phyloP scores from a whole-genome alignment of 805 yeast genomes.

The Monosporozyma unispora region DNA sequence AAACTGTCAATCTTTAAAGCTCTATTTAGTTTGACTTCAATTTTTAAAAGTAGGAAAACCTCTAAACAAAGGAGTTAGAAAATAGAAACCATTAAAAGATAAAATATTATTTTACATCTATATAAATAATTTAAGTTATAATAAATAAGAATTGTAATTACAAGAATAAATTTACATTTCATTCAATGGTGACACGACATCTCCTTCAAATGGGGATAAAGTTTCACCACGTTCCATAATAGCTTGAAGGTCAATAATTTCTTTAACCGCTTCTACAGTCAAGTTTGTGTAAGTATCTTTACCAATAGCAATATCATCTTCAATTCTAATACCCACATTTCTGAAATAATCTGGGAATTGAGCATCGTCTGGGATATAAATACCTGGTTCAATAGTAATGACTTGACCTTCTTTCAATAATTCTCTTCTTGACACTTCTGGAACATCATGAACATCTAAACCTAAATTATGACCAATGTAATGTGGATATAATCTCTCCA shows the following conservation, averaged over 20 bases:
- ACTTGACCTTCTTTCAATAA: constrained; percentile 64
- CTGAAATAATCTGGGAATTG: constrained; percentile 72
- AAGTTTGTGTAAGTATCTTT: constrained; percentile 46
- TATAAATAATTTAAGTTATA: background rate
- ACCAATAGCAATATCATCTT: constrained; percentile 86
- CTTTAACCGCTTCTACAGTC: constrained; percentile 81
- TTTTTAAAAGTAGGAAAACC: background rate
- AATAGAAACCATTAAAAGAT: background rate
- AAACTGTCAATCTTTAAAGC: background rate
- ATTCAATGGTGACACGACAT: constrained; percentile 31
- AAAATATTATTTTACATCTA: background rate
- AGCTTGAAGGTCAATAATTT: constrained; percentile 69
- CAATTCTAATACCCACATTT: constrained; percentile 89
- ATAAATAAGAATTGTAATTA: background rate
- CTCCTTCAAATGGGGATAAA: constrained; percentile 35
- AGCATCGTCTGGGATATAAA: constrained; percentile 68
- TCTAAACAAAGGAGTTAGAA: background rate
- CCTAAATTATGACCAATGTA: constrained; percentile 95
- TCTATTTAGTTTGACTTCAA: background rate
- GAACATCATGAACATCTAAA: constrained; percentile 80
- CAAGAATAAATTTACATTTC: background rate
- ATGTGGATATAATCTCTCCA: constrained; percentile 70
- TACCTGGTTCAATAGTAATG: constrained; percentile 91
- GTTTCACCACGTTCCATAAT: constrained; percentile 54
- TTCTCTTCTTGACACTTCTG: constrained; percentile 48